Evolutionary conservation across 2,329 filamentous ascomycete species (phyloP), one percentile per base, ranked within the genome.

Genomic region (Penicillium paneum): DNA sequence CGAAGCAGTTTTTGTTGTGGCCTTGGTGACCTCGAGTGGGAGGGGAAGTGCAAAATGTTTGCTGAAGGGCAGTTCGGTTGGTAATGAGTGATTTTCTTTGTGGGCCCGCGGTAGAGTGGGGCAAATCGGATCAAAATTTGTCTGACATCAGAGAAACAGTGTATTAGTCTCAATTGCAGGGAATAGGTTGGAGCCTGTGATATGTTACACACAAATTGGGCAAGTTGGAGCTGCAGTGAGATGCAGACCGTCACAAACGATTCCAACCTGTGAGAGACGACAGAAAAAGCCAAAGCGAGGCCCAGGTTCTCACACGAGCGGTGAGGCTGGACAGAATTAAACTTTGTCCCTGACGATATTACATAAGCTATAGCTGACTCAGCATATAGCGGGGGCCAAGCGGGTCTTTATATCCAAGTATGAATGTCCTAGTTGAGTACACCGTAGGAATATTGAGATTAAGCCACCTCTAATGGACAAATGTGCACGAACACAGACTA

Each of bases 51-150:
- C 29, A 58, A 64, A 64, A 64, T 57, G 52, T 61, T 64, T 56
- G 61, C 54, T 35, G 42, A 56, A 38, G 51, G 38, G 36, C 43
- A 53, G 55, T 62, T 61, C 50, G 50, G 57, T 59, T 61, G 60
- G 55, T 48, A 59, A 55, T 66, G 56, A 57, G 56, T 55, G 61
- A 65, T 63, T 63, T 65, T 66, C 48, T 65, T 52, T 63, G 63
- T 64, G 63, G 63, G 60, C 63, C 63, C 60, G 60, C 48, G 57
- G 46, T 55, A 42, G 46, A 49, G 63, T 60, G 63, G 63, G 60
- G 57, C 58, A 34, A n/a, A 17, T 42, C 49, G 42, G 57, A 63
- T 54, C 55, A 64, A 64, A 64, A 62, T 58, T 35, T 57, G 60
- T 58, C 51, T 60, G 60, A 65, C 64, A 65, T 60, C 57, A 62